Evolutionary conservation across 345 rosid genomes (phyloP), one percentile per base, ranked within the genome.

Genomic region (Sisymbrium irio): DNA sequence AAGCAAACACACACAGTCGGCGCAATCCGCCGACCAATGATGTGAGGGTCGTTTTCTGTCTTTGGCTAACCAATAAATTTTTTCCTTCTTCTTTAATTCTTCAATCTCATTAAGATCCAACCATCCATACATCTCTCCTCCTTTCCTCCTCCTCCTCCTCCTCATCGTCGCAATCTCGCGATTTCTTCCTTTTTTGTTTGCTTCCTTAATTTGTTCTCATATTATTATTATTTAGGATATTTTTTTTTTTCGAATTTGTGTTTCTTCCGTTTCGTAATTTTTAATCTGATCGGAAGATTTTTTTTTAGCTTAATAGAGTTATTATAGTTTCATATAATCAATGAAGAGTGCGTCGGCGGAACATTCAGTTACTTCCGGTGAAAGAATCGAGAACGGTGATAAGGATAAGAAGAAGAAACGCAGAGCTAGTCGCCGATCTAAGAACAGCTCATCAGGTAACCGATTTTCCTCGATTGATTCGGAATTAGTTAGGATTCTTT

Each of bases 371-470:
- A 78, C 47, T 65, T 67, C 54, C 30, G 76, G 66, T 46, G 90
- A 83, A 49, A 55, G 74, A 79, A 80, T 77, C 19, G 93, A 84
- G 44, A 92, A 81, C 77, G 80, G 80, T 13, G 92, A 89, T 28
- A 87, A 82, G 79, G 89, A 91, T 82, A 89, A 83, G 84, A 91
- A 80, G 85, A 89, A 74, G 70, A 85, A 74, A 41, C 87, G 92
- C 40, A 86, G 91, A 76, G 69, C 86, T 25, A 77, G 42, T 82
- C 91, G 96, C 37, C 90, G 92, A 75, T 83, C 92, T 15, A 91
- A 84, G 74, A 83, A 72, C 71, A 82, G 59, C 78, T 84, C 84
- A 30, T 83, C 84, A 37, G 80, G 82, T 80, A 36, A 13, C 40
- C 20, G 27, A 1, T 27, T 6, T 18, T 8, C 5, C 54, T 47